phyloP scores from a whole-genome alignment of 306 rosid species.

The Fragaria nilgerrensis region DNA sequence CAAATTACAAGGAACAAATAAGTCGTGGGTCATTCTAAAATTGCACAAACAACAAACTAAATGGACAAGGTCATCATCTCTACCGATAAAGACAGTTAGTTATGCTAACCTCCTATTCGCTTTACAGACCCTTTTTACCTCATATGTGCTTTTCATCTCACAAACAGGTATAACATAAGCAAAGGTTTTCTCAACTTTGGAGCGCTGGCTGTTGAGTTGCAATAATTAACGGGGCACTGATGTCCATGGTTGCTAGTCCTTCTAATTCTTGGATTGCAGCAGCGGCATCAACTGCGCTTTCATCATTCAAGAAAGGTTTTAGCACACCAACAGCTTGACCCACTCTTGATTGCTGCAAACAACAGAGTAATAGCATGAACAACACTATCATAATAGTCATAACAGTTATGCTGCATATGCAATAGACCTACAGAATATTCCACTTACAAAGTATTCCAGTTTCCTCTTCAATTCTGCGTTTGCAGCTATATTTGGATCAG shows the following conservation, averaged over 20 bases:
- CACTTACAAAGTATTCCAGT: conserved; percentile 71
- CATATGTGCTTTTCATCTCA: conserved; percentile 40
- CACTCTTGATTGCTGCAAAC: conserved; percentile 67
- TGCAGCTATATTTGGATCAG: conserved; percentile 22
- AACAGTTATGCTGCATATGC: background rate
- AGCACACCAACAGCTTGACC: conserved; percentile 59
- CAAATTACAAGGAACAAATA: conserved; percentile 3
- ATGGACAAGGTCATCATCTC: conserved; percentile 42
- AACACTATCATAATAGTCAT: conserved; percentile 12
- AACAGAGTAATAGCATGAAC: conserved; percentile 11
- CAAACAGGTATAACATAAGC: conserved; percentile 29
- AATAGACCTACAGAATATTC: background rate
- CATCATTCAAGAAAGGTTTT: conserved; percentile 60
- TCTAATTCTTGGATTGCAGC: conserved; percentile 75
- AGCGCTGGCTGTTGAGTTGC: conserved; percentile 36
- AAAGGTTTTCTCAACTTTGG: conserved; percentile 29
- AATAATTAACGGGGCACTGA: conserved; percentile 47
- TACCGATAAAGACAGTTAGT: conserved; percentile 54
- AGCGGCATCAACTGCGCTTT: conserved; percentile 46
- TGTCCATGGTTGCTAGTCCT: conserved; percentile 58
- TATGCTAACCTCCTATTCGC: conserved; percentile 63
- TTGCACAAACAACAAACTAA: conserved; percentile 47
- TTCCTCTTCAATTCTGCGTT: conserved; percentile 59
- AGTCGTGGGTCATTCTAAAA: conserved; percentile 22
- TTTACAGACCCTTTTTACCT: conserved; percentile 56